These are phyloP conservation scores for Filosporella fistucella DNA, from an alignment of 495 filamentous ascomycete genomes.

Conservation along the genomic window DNA sequence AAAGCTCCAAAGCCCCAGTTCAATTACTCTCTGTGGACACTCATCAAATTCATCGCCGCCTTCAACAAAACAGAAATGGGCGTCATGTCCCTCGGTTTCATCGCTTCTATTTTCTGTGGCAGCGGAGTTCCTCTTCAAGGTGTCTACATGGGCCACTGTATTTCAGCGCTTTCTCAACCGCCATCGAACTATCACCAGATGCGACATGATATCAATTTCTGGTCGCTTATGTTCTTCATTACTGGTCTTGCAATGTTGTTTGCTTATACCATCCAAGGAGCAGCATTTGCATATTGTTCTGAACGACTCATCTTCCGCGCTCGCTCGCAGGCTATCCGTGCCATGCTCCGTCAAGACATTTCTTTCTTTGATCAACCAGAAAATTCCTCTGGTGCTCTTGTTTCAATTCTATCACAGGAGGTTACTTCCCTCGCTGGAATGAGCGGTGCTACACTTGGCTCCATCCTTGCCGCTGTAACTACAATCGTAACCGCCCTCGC, in stretches of 20 bases:
- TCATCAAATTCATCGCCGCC: constrained; percentile 72
- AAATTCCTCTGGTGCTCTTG: constrained; percentile 58
- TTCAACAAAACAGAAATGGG: constrained; percentile 74
- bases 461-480: constrained; percentile 33
- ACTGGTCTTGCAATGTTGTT: constrained; percentile 34
- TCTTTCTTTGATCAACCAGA: constrained; percentile 59
- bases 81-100: constrained; percentile 67
- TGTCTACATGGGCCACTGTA: constrained; percentile 4
- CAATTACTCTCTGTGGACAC: constrained; percentile 59
- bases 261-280: constrained; percentile 34
- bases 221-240: constrained; percentile 41
- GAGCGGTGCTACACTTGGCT: constrained; percentile 8
- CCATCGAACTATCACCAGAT: constrained; percentile 6
- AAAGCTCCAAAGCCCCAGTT: background rate
- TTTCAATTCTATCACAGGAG: constrained; percentile 48
- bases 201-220: constrained; percentile 14
- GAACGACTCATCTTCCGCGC: constrained; percentile 37
- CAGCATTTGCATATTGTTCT: constrained; percentile 39
- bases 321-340: constrained; percentile 50
- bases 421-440: constrained; percentile 43
- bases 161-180: constrained; percentile 4
- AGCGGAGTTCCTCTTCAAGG: constrained; percentile 74
- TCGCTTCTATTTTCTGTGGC: constrained; percentile 72
- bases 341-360: constrained; percentile 50
- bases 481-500: constrained; percentile 48